A percentile compares a stretch with the other conserved stretches of the same genome.
Evolutionary conservation across 768 basidiomycete species (phyloP).

Genomic region (Hygrocybe coccinea): DNA sequence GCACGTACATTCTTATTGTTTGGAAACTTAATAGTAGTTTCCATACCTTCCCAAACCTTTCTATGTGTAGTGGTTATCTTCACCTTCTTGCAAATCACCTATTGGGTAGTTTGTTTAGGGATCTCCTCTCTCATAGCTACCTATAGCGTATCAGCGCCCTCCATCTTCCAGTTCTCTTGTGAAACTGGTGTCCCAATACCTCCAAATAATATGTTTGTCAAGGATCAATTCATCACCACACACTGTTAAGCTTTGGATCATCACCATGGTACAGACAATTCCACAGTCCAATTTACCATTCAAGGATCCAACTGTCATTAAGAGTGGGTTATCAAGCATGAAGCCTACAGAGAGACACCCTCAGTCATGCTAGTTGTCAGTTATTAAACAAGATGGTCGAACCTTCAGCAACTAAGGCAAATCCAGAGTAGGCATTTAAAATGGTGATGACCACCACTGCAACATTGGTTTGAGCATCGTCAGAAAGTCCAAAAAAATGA

Average conservation of each 20-base stretch:
- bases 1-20: too few relatives aligned
- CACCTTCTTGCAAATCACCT: too few relatives aligned
- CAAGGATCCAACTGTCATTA: conserved; percentile 79
- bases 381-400: not conserved
- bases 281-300: conserved; percentile 58
- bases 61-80: too few relatives aligned
- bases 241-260: conserved; percentile 46
- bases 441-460: conserved; percentile 87
- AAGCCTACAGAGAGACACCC: conserved; percentile 48
- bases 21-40: too few relatives aligned
- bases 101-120: too few relatives aligned
- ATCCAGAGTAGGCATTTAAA: conserved; percentile 85
- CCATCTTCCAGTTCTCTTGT: conserved; percentile 66
- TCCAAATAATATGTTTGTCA: conserved; percentile 82
- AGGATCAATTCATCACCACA: conserved; percentile 86
- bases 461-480: not conserved
- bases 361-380: conserved; percentile 3
- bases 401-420: conserved; percentile 88
- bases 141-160: too few relatives aligned
- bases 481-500: not conserved
- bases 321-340: conserved; percentile 82
- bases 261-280: not conserved
- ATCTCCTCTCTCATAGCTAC: too few relatives aligned
- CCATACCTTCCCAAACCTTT: too few relatives aligned
- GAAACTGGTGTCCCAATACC: conserved; percentile 63